Base-by-base conservation (phyloP, 2,329 filamentous ascomycete species). In the Fusarium sp. region DNA sequence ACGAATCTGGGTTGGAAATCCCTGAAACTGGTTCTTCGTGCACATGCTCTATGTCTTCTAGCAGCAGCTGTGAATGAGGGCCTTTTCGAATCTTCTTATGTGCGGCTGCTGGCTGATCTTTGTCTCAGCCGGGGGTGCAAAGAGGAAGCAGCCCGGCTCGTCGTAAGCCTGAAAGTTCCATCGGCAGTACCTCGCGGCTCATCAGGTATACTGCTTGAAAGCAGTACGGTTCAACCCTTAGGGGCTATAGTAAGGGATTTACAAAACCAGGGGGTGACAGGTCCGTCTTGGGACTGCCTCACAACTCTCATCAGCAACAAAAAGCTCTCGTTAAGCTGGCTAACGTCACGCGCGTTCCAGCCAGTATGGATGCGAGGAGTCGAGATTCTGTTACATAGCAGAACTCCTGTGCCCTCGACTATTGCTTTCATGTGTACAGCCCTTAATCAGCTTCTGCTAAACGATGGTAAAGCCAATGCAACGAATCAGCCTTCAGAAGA, bases 1-100 rank as follows among this genome's bases (percentile, higher is more conserved):
- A 36, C 44, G 11, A 65, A 49, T 12, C 46, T 54, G 14, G 78
- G 77, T n/a, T 80, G 77, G 77, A 69, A 70, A 20, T 75, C 78
- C 7, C 54, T 80, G 30, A 75, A 73, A 46, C 59, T 77, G 28
- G 73, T 78, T 17, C 66, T 78, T 24, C 75, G 76, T 26, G 72
- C 73, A 19, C 78, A 80, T 47, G 72, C 71, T 10, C 65, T 77
- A 11, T 65, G 61, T 9, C 52, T 77, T 6, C 43, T 80, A 21
- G 64, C 70, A 7, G 62, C 71, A 23, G 75, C 77, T n/a, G 68
- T 76, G 7, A 46, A 59, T 8, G 74, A 78, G 30, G 76, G 74
- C 1, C 57, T 79, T 6, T 71, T 80, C 24, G 71, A 74, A 32
- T 56, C 73, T 32, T 42, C 60, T 8, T 76, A 73, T 46, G 69